Conservation (phyloP, 2,329 filamentous ascomycete species). For the Immersiporthe knoxdaviesiana region DNA sequence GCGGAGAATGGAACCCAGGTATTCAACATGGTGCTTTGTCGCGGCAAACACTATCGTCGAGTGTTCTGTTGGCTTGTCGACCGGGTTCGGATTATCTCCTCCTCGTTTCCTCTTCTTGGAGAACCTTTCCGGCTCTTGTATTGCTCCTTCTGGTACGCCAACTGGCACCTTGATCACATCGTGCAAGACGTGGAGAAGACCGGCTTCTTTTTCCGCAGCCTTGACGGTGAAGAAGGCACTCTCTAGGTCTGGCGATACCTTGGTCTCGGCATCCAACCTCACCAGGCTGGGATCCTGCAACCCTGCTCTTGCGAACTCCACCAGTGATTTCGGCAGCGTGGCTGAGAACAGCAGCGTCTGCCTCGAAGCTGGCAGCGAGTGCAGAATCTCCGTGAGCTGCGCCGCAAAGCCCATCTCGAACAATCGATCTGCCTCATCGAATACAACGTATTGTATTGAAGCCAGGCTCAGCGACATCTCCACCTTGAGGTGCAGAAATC, state of each 20-base stretch:
- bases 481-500: constrained; percentile 94
- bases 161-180: constrained; percentile 90
- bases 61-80: constrained; percentile 78
- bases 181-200: constrained; percentile 83
- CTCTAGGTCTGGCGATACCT: constrained; percentile 94
- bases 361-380: constrained; percentile 79
- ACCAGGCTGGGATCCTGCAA: constrained; percentile 90
- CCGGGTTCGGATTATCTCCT: constrained; percentile 54
- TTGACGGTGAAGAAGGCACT: constrained; percentile 95
- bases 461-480: constrained; percentile 94
- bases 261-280: constrained; percentile 89
- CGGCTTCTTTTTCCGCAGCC: constrained; percentile 89
- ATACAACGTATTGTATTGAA: constrained; percentile 91
- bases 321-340: constrained; percentile 88
- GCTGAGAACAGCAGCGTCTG: constrained; percentile 96
- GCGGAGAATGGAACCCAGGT: constrained; percentile 78
- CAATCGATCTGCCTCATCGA: constrained; percentile 93
- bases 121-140: constrained; percentile 48
- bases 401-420: constrained; percentile 99
- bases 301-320: constrained; percentile 93
- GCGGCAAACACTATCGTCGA: constrained; percentile 95
- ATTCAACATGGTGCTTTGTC: constrained; percentile 98
- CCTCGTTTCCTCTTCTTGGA: constrained; percentile 76
- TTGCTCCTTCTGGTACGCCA: constrained; percentile 60
- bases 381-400: constrained; percentile 89